Evolutionary conservation across 2,329 filamentous ascomycete genomes (phyloP).

Genomic region (Delphinella strobiligena): DNA sequence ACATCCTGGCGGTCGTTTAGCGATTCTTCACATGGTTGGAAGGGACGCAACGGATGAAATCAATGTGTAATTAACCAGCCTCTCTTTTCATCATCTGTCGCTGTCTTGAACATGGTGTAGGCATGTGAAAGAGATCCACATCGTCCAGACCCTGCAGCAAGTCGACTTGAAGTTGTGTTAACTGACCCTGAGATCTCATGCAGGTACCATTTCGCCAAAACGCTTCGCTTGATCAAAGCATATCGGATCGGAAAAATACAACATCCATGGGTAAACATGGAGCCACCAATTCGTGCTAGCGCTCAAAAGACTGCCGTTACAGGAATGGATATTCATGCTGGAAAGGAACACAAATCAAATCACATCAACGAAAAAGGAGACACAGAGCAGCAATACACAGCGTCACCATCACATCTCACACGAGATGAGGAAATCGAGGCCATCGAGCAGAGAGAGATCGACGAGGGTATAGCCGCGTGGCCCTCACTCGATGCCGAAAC

Average conservation of each 20-base stretch:
- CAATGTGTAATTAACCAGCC: conserved; percentile 42
- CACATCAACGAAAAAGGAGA: neutral
- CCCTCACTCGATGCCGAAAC: conserved; percentile 43
- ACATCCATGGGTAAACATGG: conserved; percentile 45
- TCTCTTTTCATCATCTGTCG: conserved; percentile 63
- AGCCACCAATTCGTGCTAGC: conserved; percentile 40
- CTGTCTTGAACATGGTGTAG: neutral
- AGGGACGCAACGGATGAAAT: conserved; percentile 49
- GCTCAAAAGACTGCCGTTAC: neutral
- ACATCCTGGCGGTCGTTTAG: conserved; percentile 48
- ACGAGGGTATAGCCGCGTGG: conserved; percentile 25
- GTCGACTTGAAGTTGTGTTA: neutral
- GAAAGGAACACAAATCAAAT: neutral
- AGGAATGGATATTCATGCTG: neutral
- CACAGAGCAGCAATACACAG: neutral
- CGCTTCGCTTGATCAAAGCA: conserved; percentile 45
- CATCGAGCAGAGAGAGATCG: conserved; percentile 25
- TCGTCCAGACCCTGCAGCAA: neutral
- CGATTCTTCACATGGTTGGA: conserved; percentile 61
- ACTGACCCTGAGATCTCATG: conserved; percentile 3
- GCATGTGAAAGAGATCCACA: neutral
- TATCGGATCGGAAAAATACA: conserved; percentile 47
- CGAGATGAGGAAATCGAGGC: conserved; percentile 22
- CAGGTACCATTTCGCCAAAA: conserved; percentile 46
- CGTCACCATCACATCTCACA: conserved; percentile 7